Conservation (phyloP, 805 yeast genomes). For the Lachancea kluyveri region DNA sequence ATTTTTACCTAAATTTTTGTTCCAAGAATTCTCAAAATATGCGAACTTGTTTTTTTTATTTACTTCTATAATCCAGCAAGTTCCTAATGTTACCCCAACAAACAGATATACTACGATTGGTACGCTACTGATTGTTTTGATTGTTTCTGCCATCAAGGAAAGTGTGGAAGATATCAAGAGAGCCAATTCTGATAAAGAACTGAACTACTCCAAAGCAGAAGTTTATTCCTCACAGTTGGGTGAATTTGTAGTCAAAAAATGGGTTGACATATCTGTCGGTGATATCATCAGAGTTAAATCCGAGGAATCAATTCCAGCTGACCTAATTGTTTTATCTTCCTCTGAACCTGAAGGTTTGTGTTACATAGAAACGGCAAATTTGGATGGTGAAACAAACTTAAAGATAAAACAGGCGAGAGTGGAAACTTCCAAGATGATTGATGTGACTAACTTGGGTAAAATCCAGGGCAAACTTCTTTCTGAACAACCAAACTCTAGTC, state of each 20-base stretch:
- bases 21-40: conserved; percentile 95
- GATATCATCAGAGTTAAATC: conserved; percentile 79
- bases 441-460: conserved; percentile 51
- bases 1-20: conserved; percentile 86
- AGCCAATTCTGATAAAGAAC: conserved; percentile 78
- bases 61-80: conserved; percentile 93
- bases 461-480: conserved; percentile 61
- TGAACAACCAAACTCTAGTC: conserved; percentile 89
- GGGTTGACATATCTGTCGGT: conserved; percentile 90
- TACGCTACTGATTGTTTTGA: conserved; percentile 74
- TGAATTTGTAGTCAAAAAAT: conserved; percentile 57
- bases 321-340: conserved; percentile 73
- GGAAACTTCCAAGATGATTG: conserved; percentile 69
- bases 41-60: conserved; percentile 91
- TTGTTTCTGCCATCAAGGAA: conserved; percentile 91
- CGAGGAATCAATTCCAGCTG: conserved; percentile 94
- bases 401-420: conserved; percentile 85
- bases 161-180: conserved; percentile 86
- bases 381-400: conserved; percentile 96
- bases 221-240: conserved; percentile 55
- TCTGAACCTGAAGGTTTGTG: conserved; percentile 98
- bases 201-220: conserved; percentile 69
- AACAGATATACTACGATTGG: conserved; percentile 94
- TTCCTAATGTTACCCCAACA: conserved; percentile 94
- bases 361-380: conserved; percentile 93